Percentiles rank a stretch among this genome's conserved stretches.
Conservation (phyloP, 1,139 yeast species). For the Nakaseomyces uthaithaninus region DNA sequence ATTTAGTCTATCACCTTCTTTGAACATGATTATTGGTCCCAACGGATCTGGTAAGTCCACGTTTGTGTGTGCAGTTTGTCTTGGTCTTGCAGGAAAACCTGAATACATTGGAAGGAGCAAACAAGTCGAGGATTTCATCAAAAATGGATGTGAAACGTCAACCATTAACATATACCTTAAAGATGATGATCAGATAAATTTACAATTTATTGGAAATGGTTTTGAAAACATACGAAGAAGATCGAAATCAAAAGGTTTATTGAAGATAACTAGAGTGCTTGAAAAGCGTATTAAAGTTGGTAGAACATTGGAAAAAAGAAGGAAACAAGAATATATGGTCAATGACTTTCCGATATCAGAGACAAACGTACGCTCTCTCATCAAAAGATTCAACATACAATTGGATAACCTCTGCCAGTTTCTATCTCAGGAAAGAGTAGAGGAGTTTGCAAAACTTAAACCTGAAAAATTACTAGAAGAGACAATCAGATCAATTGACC, state of each 20-base stretch:
- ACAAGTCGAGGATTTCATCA: constrained; percentile 60
- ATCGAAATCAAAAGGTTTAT: background rate
- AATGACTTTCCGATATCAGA: constrained; percentile 42
- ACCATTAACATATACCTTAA: constrained; percentile 59
- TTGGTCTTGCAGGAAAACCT: constrained; percentile 79
- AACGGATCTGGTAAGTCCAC: constrained; percentile 97
- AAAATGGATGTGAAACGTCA: constrained; percentile 55
- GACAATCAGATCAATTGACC: constrained; percentile 75
- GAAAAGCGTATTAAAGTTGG: constrained; percentile 3
- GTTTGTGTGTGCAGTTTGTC: constrained; percentile 84
- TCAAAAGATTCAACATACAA: constrained; percentile 60
- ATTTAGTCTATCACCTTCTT: constrained; percentile 69
- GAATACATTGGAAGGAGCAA: constrained; percentile 75
- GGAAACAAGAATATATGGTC: constrained; percentile 50
- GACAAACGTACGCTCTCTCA: constrained; percentile 38
- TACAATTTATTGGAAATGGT: constrained; percentile 22
- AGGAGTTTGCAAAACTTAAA: constrained; percentile 77
- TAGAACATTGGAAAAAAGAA: constrained; percentile 1
- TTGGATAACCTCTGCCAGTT: constrained; percentile 90
- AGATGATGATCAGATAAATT: constrained; percentile 32
- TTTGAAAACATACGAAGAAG: constrained; percentile 1
- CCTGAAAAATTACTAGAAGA: constrained; percentile 68
- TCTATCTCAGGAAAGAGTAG: constrained; percentile 90
- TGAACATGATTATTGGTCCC: constrained; percentile 94
- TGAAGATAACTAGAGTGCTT: constrained; percentile 37